Conservation (phyloP, 2,329 filamentous ascomycete species). For the Lomentospora prolificans region DNA sequence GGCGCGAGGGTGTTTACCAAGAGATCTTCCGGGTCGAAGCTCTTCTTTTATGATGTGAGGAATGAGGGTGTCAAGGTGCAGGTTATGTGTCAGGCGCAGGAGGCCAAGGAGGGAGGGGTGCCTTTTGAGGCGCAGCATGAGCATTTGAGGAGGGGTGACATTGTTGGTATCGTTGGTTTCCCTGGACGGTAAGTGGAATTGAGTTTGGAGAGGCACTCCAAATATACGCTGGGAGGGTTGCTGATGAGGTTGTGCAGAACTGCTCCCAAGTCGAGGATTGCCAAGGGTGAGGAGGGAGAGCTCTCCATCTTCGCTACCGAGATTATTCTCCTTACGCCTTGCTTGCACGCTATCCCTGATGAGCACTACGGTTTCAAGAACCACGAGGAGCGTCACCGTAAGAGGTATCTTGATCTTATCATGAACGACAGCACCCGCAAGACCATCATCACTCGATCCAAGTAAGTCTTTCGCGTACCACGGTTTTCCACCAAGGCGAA, state of each 20-base stretch:
- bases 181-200: constrained; percentile 39
- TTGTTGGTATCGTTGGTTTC: constrained; percentile 69
- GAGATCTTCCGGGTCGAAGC: constrained; percentile 70
- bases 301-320: constrained; percentile 88
- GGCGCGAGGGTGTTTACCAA: constrained; percentile 86
- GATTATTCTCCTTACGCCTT: constrained; percentile 78
- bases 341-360: constrained; percentile 79
- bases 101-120: constrained; percentile 54
- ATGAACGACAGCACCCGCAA: constrained; percentile 86
- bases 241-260: constrained; percentile 38
- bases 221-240: background rate
- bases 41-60: constrained; percentile 84
- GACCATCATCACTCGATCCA: constrained; percentile 70
- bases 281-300: constrained; percentile 71
- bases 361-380: constrained; percentile 95
- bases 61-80: constrained; percentile 61
- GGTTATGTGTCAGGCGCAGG: constrained; percentile 83
- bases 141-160: constrained; percentile 79
- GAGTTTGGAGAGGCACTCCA: no score
- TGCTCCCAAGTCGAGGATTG: constrained; percentile 79
- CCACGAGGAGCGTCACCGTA: constrained; percentile 83
- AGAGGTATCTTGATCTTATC: constrained; percentile 90
- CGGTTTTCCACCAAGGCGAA: background rate
- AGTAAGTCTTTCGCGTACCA: constrained; percentile 1
- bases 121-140: constrained; percentile 85